These are phyloP conservation scores for Monosporascus sp. DNA, from an alignment of 2,329 filamentous ascomycete species.

Conservation along the genomic window DNA sequence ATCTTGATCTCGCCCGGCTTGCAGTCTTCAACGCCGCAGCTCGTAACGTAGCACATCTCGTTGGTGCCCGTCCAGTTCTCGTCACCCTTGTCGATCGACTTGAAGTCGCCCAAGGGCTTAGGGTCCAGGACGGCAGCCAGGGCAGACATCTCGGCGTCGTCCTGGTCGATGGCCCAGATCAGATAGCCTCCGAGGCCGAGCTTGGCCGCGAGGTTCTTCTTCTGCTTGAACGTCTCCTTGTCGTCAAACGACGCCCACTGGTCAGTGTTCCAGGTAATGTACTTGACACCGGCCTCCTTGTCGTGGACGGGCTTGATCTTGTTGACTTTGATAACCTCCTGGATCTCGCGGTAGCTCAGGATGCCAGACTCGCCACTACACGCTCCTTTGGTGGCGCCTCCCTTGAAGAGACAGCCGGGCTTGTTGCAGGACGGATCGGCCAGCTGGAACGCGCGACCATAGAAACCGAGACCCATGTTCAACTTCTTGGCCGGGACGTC, in stretches of 20 bases:
- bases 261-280: conserved; percentile 27
- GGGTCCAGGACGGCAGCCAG: conserved; percentile 9
- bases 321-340: conserved; percentile 17
- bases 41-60: conserved; percentile 23
- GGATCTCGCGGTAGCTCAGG: conserved; percentile 20
- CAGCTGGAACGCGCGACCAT: conserved; percentile 25
- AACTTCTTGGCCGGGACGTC: conserved; percentile 36
- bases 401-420: conserved; percentile 12
- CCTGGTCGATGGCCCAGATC: conserved; percentile 30
- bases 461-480: conserved; percentile 34
- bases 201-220: conserved; percentile 27
- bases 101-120: conserved; percentile 3
- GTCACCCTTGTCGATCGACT: conserved; percentile 2
- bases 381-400: conserved; percentile 14
- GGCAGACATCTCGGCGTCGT: conserved; percentile 16
- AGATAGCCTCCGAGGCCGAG: conserved; percentile 26
- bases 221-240: conserved; percentile 27
- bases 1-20: conserved; percentile 23
- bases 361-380: conserved; percentile 20
- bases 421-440: conserved; percentile 16
- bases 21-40: conserved; percentile 22
- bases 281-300: conserved; percentile 25
- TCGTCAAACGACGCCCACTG: conserved; percentile 41
- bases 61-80: conserved; percentile 11
- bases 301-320: conserved; percentile 19